Evolutionary conservation across 2,329 filamentous ascomycete species (phyloP).

Genomic region (Emergomyces africanus): DNA sequence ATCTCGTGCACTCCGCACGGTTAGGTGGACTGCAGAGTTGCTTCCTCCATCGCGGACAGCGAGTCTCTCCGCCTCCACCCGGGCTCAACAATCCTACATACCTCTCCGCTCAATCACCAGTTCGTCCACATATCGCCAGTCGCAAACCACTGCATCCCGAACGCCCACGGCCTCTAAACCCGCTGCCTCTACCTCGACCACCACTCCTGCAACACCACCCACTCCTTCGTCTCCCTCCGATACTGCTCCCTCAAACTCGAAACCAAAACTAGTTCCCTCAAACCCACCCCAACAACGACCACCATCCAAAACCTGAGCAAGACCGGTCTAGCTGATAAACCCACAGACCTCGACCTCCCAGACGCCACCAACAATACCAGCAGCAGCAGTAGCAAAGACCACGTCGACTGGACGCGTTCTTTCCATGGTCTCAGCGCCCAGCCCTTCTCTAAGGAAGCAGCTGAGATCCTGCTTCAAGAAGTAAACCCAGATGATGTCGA

Average conservation of each 20-base stretch:
- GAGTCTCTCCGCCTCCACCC: constrained; percentile 2
- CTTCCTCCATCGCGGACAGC: constrained; percentile 2
- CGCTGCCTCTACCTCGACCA: constrained; percentile 3
- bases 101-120: constrained; percentile 6
- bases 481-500: constrained; percentile 68
- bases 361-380: not conserved
- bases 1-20: not conserved
- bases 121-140: constrained; percentile 9
- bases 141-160: constrained; percentile 2
- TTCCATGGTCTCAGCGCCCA: constrained; percentile 64
- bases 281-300: constrained; percentile 15
- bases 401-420: constrained; percentile 70
- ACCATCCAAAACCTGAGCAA: constrained; percentile 27
- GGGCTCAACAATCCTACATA: constrained; percentile 5
- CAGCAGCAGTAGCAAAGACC: constrained; percentile 19
- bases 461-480: constrained; percentile 54
- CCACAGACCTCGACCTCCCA: constrained; percentile 17
- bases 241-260: constrained; percentile 1
- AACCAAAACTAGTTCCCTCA: constrained; percentile 2
- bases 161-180: not conserved
- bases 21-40: constrained; percentile 5
- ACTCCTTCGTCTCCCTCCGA: constrained; percentile 1
- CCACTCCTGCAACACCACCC: constrained; percentile 4
- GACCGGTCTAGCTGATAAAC: constrained; percentile 25
- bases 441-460: constrained; percentile 59